Conservation (phyloP, 352 stramenopile species). For the Pythium phragmiticola region DNA sequence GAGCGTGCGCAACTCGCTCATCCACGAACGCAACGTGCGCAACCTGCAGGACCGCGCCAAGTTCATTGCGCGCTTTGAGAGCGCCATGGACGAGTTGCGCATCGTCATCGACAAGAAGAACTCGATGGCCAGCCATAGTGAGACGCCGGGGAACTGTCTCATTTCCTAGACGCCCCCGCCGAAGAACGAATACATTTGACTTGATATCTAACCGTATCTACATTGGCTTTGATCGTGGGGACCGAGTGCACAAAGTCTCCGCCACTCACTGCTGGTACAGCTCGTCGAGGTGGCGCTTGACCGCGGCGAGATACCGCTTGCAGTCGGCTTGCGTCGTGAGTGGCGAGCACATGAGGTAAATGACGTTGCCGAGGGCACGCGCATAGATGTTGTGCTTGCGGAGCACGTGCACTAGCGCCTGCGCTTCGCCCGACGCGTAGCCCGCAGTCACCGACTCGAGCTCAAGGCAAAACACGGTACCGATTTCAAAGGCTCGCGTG, state of each 20-base stretch:
- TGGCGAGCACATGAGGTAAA: conserved; percentile 87
- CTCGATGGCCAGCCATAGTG: conserved; percentile 1
- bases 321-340: conserved; percentile 67
- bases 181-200: too few relatives aligned
- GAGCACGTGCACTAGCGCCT: conserved; percentile 59
- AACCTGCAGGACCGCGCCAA: conserved; percentile 50
- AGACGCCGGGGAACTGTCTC: conserved; percentile 17
- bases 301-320: conserved; percentile 47
- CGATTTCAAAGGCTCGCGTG: conserved; percentile 67
- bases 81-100: conserved; percentile 58
- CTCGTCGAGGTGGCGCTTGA: conserved; percentile 47
- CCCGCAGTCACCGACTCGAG: conserved; percentile 52
- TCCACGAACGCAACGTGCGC: conserved; percentile 69
- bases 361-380: conserved; percentile 74
- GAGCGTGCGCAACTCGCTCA: conserved; percentile 78
- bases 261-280: conserved; percentile 27
- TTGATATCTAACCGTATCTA: too few relatives aligned
- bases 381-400: conserved; percentile 73
- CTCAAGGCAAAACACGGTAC: conserved; percentile 78
- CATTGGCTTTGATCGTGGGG: too few relatives aligned
- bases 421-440: conserved; percentile 66
- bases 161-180: conserved; percentile 27
- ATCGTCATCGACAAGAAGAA: conserved; percentile 59
- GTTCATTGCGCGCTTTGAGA: conserved; percentile 69
- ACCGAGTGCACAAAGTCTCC: too few relatives aligned